These are phyloP conservation scores for Aspergillus leporis DNA, from an alignment of 495 filamentous ascomycete genomes.

Conservation along the genomic window DNA sequence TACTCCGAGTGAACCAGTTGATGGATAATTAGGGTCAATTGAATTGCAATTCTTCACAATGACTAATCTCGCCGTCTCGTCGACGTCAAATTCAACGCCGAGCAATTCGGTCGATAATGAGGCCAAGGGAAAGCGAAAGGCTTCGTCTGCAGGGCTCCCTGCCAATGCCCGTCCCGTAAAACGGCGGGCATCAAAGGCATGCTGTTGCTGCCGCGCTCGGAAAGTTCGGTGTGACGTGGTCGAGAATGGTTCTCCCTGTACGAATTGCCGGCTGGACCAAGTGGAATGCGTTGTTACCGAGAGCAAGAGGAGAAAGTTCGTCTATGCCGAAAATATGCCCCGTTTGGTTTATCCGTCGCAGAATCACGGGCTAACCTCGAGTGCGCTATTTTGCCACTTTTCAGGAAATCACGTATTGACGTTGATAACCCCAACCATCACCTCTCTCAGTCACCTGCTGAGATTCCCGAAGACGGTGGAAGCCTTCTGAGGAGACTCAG, in stretches of 20 bases:
- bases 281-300: constrained; percentile 88
- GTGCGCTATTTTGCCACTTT: constrained; percentile 14
- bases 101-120: constrained; percentile 31
- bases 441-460: constrained; percentile 38
- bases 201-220: constrained; percentile 79
- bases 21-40: neutral
- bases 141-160: constrained; percentile 41
- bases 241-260: constrained; percentile 81
- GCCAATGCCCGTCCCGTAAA: constrained; percentile 63
- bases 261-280: constrained; percentile 85
- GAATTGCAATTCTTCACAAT: constrained; percentile 20
- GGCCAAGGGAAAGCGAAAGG: constrained; percentile 44
- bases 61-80: constrained; percentile 28
- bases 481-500: constrained; percentile 31
- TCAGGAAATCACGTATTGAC: constrained; percentile 49
- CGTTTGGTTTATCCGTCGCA: constrained; percentile 7
- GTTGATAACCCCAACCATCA: constrained; percentile 30
- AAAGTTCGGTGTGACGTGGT: constrained; percentile 96
- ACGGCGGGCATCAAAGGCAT: constrained; percentile 82
- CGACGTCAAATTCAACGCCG: constrained; percentile 23
- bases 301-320: constrained; percentile 79
- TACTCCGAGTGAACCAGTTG: neutral
- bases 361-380: constrained; percentile 19
- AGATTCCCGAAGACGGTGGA: constrained; percentile 36
- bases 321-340: constrained; percentile 22